Base-by-base conservation (phyloP, 345 rosid species). In the Populus pruinosa region DNA sequence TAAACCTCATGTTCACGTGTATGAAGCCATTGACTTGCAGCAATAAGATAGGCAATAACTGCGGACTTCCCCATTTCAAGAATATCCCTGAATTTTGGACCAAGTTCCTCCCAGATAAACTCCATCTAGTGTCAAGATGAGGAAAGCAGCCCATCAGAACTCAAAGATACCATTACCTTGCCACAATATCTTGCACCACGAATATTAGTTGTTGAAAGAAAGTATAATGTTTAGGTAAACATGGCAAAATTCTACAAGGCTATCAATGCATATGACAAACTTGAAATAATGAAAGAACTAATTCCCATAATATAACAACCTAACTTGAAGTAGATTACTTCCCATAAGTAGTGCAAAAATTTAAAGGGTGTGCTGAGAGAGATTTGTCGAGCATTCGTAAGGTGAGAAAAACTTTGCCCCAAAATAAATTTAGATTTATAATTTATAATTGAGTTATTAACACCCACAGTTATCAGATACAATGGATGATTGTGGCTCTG, bases 1-100 rank as follows among this genome's bases (percentile, higher is more conserved):
- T 4, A 56, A 80, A 96, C 98, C 98, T 94, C 83, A 14, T 73
- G 82, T 75, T 87, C 93, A 84, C 86, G 87, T 77, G 90, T 83
- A 27, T 85, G 83, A 85, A 91, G 94, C 89, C 90, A 90, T 79
- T 89, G 94, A 84, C 89, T 79, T 36, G 87, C 89, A 4, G 95
- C 95, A 82, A 96, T 79, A 17, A 96, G 81, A 36, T 91, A 89
- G 70, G 94, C 97, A 84, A 94, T 85, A 77, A 96, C 97, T 85
- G 94, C 97, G 36, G 99, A 78, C 82, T 83, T 89, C 79, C 98
- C 97, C 94, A 91, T 88, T 82, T 85, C 88, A 17, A 96, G 91
- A 86, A 96, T 92, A 85, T 91, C 94, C 84, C 44, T 85, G 76
- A 92, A 87, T 80, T 77, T 91, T 68, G 91, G 81, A 79, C 97